Evolutionary conservation across 2,329 filamentous ascomycete species (phyloP).

Genomic region (Knufia petricola): DNA sequence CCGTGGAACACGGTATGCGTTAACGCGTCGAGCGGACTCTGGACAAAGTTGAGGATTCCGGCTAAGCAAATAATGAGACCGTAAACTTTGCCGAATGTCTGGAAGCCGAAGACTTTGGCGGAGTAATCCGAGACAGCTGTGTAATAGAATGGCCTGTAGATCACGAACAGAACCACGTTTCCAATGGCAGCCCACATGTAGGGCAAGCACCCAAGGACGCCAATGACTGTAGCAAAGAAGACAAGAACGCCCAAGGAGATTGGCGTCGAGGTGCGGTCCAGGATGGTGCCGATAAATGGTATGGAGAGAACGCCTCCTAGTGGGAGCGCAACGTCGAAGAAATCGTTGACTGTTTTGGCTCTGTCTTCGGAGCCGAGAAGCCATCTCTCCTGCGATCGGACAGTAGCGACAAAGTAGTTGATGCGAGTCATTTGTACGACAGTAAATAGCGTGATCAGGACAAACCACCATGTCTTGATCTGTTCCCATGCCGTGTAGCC

Average conservation of each 20-base stretch:
- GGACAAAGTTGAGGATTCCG: conserved; percentile 73
- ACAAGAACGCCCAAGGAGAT: conserved; percentile 64
- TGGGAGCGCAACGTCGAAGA: conserved; percentile 79
- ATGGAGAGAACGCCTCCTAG: conserved; percentile 75
- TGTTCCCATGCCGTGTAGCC: conserved; percentile 60
- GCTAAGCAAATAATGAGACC: conserved; percentile 79
- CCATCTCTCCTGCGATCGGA: conserved; percentile 69
- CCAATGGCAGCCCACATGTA: conserved; percentile 58
- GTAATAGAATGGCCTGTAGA: conserved; percentile 24
- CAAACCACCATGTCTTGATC: conserved; percentile 72
- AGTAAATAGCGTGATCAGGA: conserved; percentile 74
- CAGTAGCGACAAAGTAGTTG: conserved; percentile 87
- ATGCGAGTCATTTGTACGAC: conserved; percentile 68
- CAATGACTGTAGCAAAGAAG: conserved; percentile 61
- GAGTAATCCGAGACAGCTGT: conserved; percentile 55
- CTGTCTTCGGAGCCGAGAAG: conserved; percentile 54
- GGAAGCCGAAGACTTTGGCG: conserved; percentile 86
- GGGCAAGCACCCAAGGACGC: conserved; percentile 64
- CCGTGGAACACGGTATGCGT: conserved; percentile 63
- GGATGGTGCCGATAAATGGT: conserved; percentile 71
- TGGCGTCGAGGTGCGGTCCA: conserved; percentile 66
- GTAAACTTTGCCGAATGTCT: conserved; percentile 89
- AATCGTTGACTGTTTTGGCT: conserved; percentile 64
- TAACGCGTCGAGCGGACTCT: conserved; percentile 67
- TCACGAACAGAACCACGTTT: conserved; percentile 61